These are phyloP conservation scores for Monosporascus sp. DNA, from an alignment of 2,329 filamentous ascomycete species.

Conservation along the genomic window DNA sequence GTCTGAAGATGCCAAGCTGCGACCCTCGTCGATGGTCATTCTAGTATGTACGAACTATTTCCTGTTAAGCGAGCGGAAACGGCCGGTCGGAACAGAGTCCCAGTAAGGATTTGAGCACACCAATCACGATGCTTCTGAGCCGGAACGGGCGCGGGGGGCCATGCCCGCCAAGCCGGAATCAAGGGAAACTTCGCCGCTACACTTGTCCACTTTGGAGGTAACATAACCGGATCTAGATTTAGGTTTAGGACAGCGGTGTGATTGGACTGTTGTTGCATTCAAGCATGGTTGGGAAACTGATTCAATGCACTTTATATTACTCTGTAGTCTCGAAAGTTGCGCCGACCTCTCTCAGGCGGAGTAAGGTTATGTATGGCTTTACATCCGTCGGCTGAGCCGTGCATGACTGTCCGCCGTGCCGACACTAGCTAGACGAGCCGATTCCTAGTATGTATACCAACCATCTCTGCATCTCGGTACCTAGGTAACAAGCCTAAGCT, in stretches of 20 bases:
- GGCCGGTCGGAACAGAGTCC: slow-evolving; percentile 4
- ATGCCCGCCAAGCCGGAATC: slow-evolving; percentile 22
- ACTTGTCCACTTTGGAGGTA: neutral
- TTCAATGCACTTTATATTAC: neutral
- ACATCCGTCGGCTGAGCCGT: no score
- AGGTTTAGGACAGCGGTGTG: neutral
- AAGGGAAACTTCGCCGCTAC: slow-evolving; percentile 15
- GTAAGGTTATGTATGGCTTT: no score
- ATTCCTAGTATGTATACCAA: no score
- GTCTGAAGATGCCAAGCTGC: no score
- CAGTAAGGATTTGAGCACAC: slow-evolving; percentile 2
- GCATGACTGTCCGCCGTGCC: no score
- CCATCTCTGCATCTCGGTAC: no score
- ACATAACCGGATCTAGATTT: neutral
- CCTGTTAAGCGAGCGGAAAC: slow-evolving; percentile 1
- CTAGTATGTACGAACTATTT: no score
- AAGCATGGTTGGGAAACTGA: no score
- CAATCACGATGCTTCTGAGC: slow-evolving; percentile 4
- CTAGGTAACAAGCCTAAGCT: no score
- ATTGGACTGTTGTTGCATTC: neutral
- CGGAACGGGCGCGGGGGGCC: slow-evolving; percentile 1
- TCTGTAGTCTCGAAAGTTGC: neutral
- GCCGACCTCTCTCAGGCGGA: no score
- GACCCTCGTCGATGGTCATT: no score
- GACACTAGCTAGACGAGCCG: no score